Evolutionary conservation across 345 rosid genomes (phyloP).

Genomic region (Angophora floribunda): DNA sequence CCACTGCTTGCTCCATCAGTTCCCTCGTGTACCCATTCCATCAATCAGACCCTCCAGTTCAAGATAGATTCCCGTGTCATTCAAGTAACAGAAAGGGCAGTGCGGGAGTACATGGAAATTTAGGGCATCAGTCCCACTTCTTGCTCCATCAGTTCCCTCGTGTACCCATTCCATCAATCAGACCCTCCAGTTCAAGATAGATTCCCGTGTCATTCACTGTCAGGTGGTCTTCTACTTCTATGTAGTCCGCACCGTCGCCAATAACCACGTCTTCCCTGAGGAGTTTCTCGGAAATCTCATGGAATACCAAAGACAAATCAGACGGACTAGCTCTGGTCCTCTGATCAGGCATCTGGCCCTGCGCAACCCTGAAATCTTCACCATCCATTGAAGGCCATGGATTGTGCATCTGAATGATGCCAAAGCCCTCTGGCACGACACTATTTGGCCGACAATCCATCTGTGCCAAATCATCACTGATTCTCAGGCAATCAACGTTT

Average conservation of each 20-base stretch:
- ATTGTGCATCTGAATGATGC: background rate
- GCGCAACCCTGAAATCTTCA: too few relatives aligned
- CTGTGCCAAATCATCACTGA: background rate
- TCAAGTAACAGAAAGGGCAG: background rate
- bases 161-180: conserved; percentile 18
- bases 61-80: conserved; percentile 15
- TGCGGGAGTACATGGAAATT: background rate
- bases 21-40: conserved; percentile 18
- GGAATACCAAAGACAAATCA: background rate
- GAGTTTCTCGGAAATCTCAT: conserved; percentile 7
- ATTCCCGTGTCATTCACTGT: conserved; percentile 8
- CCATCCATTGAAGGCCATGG: background rate
- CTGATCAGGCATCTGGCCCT: background rate
- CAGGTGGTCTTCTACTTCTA: background rate
- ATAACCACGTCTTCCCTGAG: conserved; percentile 1
- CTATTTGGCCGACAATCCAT: background rate
- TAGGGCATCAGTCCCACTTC: background rate
- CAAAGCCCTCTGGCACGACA: background rate
- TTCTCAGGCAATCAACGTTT: background rate
- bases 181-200: conserved; percentile 25
- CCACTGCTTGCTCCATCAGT: conserved; percentile 10
- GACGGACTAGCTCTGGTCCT: background rate
- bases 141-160: conserved; percentile 18
- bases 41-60: conserved; percentile 26
- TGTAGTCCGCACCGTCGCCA: background rate